A percentile compares a stretch with the other conserved stretches of the same genome.
phyloP scores from a whole-genome alignment of 139 green algal species.

The Chlamydomonas incerta region DNA sequence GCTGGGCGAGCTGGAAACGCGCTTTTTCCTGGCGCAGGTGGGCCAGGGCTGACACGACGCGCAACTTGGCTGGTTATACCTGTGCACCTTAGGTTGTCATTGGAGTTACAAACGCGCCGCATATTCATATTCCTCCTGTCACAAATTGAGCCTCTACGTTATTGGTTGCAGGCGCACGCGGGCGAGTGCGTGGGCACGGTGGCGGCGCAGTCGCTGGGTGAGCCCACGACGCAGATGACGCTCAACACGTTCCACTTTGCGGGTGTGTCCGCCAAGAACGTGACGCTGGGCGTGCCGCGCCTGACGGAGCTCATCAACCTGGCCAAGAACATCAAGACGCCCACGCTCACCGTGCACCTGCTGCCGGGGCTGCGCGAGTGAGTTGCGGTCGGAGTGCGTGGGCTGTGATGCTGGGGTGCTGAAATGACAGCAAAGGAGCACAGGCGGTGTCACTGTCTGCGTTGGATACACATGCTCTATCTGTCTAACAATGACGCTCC shows the following conservation, averaged over 20 bases:
- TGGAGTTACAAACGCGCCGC: no score
- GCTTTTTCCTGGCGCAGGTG: constrained; percentile 47
- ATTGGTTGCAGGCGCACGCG: constrained; percentile 69
- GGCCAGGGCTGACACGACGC: no score
- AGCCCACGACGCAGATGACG: constrained; percentile 97
- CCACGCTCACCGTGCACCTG: constrained; percentile 92
- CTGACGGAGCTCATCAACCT: constrained; percentile 99
- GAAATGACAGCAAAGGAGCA: no score
- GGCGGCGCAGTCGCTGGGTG: constrained; percentile 96
- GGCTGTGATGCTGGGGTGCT: no score
- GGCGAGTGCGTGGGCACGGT: constrained; percentile 95
- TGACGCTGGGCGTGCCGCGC: constrained; percentile 98
- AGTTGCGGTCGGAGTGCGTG: background rate
- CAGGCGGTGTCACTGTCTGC: no score
- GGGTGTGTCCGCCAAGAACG: constrained; percentile 97
- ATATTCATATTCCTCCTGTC: no score
- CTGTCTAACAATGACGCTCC: background rate
- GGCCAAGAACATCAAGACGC: constrained; percentile 99
- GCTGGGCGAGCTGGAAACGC: constrained; percentile 89
- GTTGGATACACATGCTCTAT: background rate
- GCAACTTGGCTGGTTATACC: no score
- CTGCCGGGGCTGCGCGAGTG: constrained; percentile 39
- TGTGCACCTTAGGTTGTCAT: no score
- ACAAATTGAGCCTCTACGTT: no score
- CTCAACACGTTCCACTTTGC: constrained; percentile 98